Percentiles rank a stretch among this genome's conserved stretches.
These are phyloP conservation scores for Luffa acutangula DNA, from an alignment of 306 rosid species.

Conservation along the genomic window DNA sequence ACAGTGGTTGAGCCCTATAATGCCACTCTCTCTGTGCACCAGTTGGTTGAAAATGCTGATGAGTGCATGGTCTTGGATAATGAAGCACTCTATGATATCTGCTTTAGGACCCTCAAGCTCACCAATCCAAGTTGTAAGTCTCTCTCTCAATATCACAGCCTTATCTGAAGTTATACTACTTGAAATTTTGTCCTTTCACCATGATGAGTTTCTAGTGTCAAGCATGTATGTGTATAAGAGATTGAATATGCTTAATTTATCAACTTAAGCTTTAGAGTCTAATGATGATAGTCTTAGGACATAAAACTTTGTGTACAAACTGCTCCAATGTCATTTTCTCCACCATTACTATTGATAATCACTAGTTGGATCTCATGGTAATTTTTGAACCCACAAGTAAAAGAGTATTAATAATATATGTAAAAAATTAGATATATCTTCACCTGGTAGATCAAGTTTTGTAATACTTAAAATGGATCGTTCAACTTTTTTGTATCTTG, in stretches of 20 bases:
- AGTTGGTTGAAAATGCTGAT: slow-evolving; percentile 78
- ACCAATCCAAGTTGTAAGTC: slow-evolving; percentile 82
- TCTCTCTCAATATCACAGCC: neutral
- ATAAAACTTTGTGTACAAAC: neutral
- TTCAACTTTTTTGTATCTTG: neutral
- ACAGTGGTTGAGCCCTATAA: slow-evolving; percentile 91
- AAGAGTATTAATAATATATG: neutral
- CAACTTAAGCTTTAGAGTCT: neutral
- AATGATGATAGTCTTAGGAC: neutral
- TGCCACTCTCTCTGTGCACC: slow-evolving; percentile 85
- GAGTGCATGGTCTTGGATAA: slow-evolving; percentile 90
- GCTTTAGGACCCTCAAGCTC: slow-evolving; percentile 89
- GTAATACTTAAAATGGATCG: neutral
- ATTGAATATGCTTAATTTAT: neutral
- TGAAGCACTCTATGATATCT: slow-evolving; percentile 85
- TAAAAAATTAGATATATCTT: neutral
- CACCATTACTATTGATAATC: neutral
- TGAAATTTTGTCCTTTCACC: neutral
- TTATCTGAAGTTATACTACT: neutral
- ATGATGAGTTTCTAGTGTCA: neutral
- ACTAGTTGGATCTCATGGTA: neutral
- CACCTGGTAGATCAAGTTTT: neutral
- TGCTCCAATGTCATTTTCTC: neutral
- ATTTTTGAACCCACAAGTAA: neutral
- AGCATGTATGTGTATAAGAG: neutral